Evolutionary conservation across 768 basidiomycete species (phyloP), one percentile per base, ranked within the genome.

Genomic region (Trametes cinnabarina): DNA sequence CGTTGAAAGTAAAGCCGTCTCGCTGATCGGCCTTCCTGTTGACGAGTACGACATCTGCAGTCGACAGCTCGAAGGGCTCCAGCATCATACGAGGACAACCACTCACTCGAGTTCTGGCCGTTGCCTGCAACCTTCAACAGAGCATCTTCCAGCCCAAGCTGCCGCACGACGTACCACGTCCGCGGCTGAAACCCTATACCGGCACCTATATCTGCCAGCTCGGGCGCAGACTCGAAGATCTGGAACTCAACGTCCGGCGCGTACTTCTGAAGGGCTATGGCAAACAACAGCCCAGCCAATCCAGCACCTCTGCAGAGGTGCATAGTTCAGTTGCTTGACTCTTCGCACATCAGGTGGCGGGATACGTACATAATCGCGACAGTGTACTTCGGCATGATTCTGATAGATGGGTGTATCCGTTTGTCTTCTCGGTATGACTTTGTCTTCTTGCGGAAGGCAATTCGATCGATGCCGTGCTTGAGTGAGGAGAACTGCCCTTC

Each of bases 191-290:
- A 40, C 3, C 37, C 44, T 4, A 68, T 28, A 9, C 67, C 65
- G 1, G 65, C 67, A 34, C 67, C 67, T 22, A 64, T 35, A 17
- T 62, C 60, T 4, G 51, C 28, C 39, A 66, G 60, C 20, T 51
- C 30, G 0, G 54, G 23, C 0, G 61, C 57, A 8, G 57, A 57
- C 47, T 68, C 66, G 60, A 66, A 68, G 7, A 68, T 55, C n/a
- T 63, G 57, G 55, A 66, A 55, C 8, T 63, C 40, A 23, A 66
- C 55, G 30, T 65, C 57, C 7, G 54, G 47, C 2, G 52, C 52
- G 20, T 48, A 41, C 50, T 61, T 63, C 28, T 48, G 32, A 11
- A 68, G 51, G 12, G 58, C 52, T 19, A 65, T 48, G 1, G 58
- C 66, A 30, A 62, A 51, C 11, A 57, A 10, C 14, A 68, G 51